Base-by-base conservation (phyloP, 1,284 basidiomycete genomes). In the Malassezia slooffiae region DNA sequence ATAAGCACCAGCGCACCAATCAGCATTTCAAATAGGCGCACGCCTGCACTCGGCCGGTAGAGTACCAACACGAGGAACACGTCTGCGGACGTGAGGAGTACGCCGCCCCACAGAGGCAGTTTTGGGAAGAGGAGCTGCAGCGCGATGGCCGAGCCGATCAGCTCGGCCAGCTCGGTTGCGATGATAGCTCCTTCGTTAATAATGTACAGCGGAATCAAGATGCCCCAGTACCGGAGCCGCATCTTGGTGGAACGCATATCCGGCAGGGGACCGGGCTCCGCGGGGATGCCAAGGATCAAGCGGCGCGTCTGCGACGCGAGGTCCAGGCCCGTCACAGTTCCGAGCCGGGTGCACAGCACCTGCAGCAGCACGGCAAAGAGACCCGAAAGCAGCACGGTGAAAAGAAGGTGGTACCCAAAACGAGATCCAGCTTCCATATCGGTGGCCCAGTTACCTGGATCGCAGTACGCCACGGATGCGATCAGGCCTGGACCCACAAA, bases 1-100 rank as follows among this genome's bases (percentile, higher is more conserved):
- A 55, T 50, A 20, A 64, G 40, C 23, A 67, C 79, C 53, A 84
- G 66, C 4, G 70, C 64, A n/a, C 78, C 76, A 27, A 85, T 81
- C 44, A 82, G 57, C 19, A 76, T 69, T 69, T 96, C 89, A 59
- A 95, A 70, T 13, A 67, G 22, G 22, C 70, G 62, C 41, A 72
- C 55, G 20, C 59, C 56, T 9, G 62, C 60, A 49, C 69, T 70
- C 21, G 70, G 66, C 22, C 59, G 66, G 59, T 73, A 73, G 44
- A 71, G 41, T 34, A 70, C 52, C 5, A 73, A 75, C 31, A 88
- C 75, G 43, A 93, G 61, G 42, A 95, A 73, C 12, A 91, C 86
- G 64, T 95, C 88, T 24, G 76, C 75, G 0, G 81, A 81, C 2
- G 88, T 93, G 50, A 91, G 75, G 32, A 91, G 74, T 2, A 91